phyloP scores from a whole-genome alignment of 2,329 filamentous ascomycete species.

The Colletotrichum siamense region DNA sequence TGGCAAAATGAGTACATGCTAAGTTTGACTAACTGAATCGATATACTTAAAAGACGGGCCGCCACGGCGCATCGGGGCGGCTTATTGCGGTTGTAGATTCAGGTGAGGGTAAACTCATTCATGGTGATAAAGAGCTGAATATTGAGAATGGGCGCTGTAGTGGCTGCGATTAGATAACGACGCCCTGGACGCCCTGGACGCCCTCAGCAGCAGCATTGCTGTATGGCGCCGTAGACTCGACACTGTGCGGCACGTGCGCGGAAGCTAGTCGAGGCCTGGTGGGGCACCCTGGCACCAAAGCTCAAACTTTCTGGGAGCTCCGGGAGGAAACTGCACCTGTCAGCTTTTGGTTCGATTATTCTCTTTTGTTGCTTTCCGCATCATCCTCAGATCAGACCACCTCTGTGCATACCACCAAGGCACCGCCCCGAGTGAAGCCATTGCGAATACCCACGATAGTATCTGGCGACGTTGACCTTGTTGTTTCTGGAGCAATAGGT shows the following conservation, averaged over 20 bases:
- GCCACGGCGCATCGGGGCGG: not conserved
- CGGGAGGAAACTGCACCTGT: not conserved
- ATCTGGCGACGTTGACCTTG: not conserved
- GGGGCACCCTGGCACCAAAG: not conserved
- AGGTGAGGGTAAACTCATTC: not conserved
- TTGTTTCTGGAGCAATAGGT: not conserved
- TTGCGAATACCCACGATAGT: not conserved
- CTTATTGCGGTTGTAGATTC: not conserved
- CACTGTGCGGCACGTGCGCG: slow-evolving; percentile 9
- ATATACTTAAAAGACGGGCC: not conserved
- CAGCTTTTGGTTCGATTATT: not conserved
- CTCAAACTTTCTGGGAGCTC: slow-evolving; percentile 6
- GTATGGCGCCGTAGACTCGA: not conserved
- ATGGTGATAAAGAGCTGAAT: not conserved
- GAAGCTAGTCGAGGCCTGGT: not conserved
- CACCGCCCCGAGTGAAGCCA: not conserved
- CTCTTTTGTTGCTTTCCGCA: not conserved
- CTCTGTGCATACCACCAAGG: not conserved
- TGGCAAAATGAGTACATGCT: not conserved
- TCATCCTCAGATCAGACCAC: slow-evolving; percentile 8
- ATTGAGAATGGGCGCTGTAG: not conserved
- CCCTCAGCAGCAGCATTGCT: not conserved
- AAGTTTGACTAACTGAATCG: not conserved
- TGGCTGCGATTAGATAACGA: slow-evolving; percentile 2
- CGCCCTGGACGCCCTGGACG: not conserved